Base-by-base conservation (phyloP, 495 filamentous ascomycete species). In the Hyaloscypha hepaticicola region DNA sequence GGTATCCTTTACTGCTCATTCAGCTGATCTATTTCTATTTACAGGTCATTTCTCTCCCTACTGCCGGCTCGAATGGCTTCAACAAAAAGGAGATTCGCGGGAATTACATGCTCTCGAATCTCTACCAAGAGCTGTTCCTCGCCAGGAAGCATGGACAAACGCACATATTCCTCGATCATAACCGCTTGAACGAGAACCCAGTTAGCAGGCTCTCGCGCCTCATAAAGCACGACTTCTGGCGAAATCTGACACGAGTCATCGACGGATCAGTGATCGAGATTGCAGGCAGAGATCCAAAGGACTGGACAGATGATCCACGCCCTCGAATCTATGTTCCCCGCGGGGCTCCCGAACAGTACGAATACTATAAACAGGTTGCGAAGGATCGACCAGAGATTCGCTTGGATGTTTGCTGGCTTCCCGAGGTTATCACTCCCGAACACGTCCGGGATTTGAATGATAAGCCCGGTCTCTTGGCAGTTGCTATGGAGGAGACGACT, bases 101-200 rank as follows among this genome's bases (percentile, higher is more conserved):
- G 38, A 97, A 90, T 28, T 99, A 99, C 72, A 91, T 95, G 87
- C 84, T 98, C 24, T 96, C 93, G 24, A 98, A 97, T 72, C 87
- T 97, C 7, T 79, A 97, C 48, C 95, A 99, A 75, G 95, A 98
- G 76, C 82, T 99, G 56, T 92, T 90, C 6, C 84, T 97, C 63
- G 95, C 95, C 38, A 85, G 94, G 78, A 86, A 92, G 69, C 91
- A 89, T 72, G 92, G 91, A 62, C 86, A 89, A 27, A 90, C 92
- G 74, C 82, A 88, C 60, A 90, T 97, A 66, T 82, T 96, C 41
- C 86, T 99, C 24, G 92, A 98, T 70, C 90, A 95, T 68, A 88
- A 88, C 8, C 84, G 91, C 21, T 79, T 99, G 38, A 93, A 90
- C 70, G 95, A 99, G 78, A 96, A 96, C 70, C 95, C 95, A 1